Percentiles rank a stretch among this genome's conserved stretches.
Conservation (phyloP, 2,329 filamentous ascomycete genomes). For the Alternaria arbusti region DNA sequence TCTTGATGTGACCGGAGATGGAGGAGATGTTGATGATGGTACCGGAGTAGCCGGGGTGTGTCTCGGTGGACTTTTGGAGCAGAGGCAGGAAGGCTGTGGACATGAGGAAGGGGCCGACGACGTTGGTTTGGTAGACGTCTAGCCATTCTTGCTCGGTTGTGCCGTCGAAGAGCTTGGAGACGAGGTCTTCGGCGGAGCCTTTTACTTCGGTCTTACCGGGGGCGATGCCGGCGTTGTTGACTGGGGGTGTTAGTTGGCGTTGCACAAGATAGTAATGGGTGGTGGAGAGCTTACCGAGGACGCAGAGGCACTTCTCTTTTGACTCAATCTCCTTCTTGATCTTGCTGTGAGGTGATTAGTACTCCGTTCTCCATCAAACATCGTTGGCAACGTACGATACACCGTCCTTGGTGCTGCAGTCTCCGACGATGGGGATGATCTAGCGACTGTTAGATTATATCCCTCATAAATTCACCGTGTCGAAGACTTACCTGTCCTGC, state of each 20-base stretch:
- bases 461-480: neutral
- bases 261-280: conserved; percentile 31
- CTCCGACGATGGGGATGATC: conserved; percentile 55
- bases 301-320: conserved; percentile 53
- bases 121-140: conserved; percentile 54
- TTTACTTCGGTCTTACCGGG: conserved; percentile 46
- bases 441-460: neutral
- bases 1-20: conserved; percentile 55
- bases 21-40: conserved; percentile 56
- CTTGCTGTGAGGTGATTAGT: conserved; percentile 28
- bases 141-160: conserved; percentile 56
- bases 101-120: conserved; percentile 57
- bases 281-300: conserved; percentile 42
- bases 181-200: conserved; percentile 51
- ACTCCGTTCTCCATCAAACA: neutral
- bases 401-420: conserved; percentile 54
- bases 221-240: conserved; percentile 54
- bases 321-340: conserved; percentile 53
- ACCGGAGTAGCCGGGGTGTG: conserved; percentile 51
- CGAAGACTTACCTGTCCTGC: conserved; percentile 38
- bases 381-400: conserved; percentile 40
- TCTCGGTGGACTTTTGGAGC: conserved; percentile 52
- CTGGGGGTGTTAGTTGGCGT: conserved; percentile 30
- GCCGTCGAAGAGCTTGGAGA: conserved; percentile 54
- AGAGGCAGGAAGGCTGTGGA: conserved; percentile 55